Evolutionary conservation across 163 green algal genomes (phyloP).

Genomic region (Scenedesmus sp.): DNA sequence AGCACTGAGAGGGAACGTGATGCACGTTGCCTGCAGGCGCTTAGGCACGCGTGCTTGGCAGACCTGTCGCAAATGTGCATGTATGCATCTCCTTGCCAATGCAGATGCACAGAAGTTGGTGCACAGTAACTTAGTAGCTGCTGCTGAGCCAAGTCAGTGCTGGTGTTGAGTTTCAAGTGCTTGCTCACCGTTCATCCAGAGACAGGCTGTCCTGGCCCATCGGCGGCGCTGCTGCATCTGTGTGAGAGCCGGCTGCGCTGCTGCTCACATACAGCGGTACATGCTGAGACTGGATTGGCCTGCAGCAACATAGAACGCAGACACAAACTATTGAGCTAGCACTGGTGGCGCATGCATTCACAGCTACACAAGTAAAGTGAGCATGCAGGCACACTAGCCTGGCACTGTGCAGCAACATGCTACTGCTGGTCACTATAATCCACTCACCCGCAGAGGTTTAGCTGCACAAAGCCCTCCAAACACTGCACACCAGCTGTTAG

Average conservation of each 20-base stretch:
- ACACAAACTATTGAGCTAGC: no score
- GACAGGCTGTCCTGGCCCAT: conserved; percentile 18
- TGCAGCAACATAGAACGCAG: background rate
- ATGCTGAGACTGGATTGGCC: conserved; percentile 9
- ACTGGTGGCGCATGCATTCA: background rate
- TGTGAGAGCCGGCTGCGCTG: background rate
- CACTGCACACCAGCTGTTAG: background rate
- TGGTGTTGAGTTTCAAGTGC: no score
- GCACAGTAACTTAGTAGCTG: no score
- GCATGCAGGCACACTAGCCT: background rate
- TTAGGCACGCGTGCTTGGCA: no score
- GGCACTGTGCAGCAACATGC: background rate
- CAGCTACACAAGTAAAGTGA: background rate
- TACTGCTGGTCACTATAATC: background rate
- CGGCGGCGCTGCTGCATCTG: background rate
- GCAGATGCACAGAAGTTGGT: no score
- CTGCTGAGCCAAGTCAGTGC: no score
- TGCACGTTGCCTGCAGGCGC: no score
- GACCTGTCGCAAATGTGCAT: no score
- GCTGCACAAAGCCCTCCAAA: conserved; percentile 22
- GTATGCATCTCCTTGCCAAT: no score
- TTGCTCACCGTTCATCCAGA: conserved; percentile 18
- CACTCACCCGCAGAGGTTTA: conserved; percentile 41
- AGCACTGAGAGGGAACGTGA: background rate
- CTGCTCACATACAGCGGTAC: conserved; percentile 16